Conservation (phyloP, 1,139 yeast species). For the Diutina pseudorugosa region DNA sequence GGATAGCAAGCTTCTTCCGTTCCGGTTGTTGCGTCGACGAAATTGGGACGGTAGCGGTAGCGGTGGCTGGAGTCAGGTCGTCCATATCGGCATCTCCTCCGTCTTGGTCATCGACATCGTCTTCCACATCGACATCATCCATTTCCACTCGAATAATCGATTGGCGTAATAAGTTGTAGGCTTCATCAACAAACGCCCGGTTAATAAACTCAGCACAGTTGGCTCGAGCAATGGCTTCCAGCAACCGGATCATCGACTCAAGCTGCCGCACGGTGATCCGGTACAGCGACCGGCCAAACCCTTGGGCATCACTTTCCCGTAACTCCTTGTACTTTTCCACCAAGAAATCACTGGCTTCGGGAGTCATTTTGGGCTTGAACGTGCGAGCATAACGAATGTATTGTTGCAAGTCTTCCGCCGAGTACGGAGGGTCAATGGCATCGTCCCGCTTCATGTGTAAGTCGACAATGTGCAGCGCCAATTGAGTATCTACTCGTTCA, state of each 20-base stretch:
- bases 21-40: neutral
- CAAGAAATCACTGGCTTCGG: constrained; percentile 66
- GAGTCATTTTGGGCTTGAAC: constrained; percentile 80
- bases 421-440: constrained; percentile 83
- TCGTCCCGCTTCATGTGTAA: constrained; percentile 85
- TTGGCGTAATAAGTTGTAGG: constrained; percentile 79
- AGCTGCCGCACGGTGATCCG: constrained; percentile 95
- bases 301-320: constrained; percentile 87
- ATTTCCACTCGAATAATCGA: constrained; percentile 90
- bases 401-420: constrained; percentile 79
- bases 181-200: constrained; percentile 84
- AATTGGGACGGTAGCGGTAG: constrained; percentile 7
- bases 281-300: constrained; percentile 75
- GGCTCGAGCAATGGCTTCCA: constrained; percentile 96
- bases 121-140: constrained; percentile 84
- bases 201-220: constrained; percentile 87
- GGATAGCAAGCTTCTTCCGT: constrained; percentile 31
- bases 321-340: constrained; percentile 78
- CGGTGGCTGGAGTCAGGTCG: constrained; percentile 7
- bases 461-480: constrained; percentile 88
- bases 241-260: constrained; percentile 84
- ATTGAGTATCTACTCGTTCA: constrained; percentile 76
- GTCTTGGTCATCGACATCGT: constrained; percentile 29
- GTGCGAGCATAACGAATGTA: constrained; percentile 90
- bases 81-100: constrained; percentile 12